Evolutionary conservation across 2,329 filamentous ascomycete species (phyloP).

Genomic region (Endothia cerciana): DNA sequence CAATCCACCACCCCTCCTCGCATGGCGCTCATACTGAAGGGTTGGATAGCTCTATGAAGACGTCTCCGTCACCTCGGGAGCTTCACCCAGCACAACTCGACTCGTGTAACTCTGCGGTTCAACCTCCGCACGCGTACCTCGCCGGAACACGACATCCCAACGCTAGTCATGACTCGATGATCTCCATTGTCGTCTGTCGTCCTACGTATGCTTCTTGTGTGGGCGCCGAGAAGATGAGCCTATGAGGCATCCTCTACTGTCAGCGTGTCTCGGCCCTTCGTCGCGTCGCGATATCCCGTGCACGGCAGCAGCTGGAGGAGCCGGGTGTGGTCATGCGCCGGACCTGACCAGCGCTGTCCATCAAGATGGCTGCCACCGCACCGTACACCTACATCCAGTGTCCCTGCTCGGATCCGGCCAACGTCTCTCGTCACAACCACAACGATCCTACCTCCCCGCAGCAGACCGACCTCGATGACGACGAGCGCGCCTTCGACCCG

Average conservation of each 20-base stretch:
- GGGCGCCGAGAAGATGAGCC: neutral
- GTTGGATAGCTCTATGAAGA: neutral
- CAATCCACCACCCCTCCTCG: neutral
- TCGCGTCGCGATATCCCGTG: neutral
- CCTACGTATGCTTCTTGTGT: neutral
- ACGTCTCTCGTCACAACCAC: constrained; percentile 37
- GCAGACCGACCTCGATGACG: constrained; percentile 58
- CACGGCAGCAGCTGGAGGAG: neutral
- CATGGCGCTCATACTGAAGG: neutral
- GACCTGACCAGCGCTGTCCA: neutral
- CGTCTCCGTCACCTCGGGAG: neutral
- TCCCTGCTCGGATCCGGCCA: constrained; percentile 60
- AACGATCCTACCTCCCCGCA: constrained; percentile 27
- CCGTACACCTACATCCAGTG: constrained; percentile 71
- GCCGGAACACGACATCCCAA: neutral
- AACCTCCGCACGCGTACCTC: neutral
- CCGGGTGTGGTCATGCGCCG: neutral
- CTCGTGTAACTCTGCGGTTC: neutral
- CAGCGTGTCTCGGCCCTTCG: neutral
- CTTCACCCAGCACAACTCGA: neutral
- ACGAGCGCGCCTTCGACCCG: constrained; percentile 84
- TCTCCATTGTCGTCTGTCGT: neutral
- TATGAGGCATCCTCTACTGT: neutral
- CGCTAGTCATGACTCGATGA: neutral
- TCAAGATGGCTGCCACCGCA: constrained; percentile 53